These are phyloP conservation scores for Domatiomyces globalis DNA, from an alignment of 2,329 filamentous ascomycete species.

Conservation along the genomic window DNA sequence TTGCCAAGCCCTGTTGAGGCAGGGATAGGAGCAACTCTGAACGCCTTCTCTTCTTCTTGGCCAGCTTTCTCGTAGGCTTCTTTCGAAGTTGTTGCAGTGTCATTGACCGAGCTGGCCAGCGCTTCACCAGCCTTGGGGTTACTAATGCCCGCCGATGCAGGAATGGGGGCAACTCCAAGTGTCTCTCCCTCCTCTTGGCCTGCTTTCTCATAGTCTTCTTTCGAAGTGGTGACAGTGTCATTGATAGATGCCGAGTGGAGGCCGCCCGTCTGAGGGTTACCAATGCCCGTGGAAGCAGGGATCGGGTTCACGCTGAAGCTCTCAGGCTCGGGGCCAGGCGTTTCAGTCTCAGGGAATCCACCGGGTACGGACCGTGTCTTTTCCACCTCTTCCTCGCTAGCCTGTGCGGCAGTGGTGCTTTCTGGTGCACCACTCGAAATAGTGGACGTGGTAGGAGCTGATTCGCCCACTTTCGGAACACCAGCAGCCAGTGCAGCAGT, in stretches of 20 bases:
- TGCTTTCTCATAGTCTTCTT: slow-evolving; percentile 72
- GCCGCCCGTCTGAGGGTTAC: neutral
- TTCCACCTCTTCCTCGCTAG: slow-evolving; percentile 24
- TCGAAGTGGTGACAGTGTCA: slow-evolving; percentile 57
- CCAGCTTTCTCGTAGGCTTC: slow-evolving; percentile 72
- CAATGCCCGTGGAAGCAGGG: slow-evolving; percentile 44
- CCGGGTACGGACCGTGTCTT: slow-evolving; percentile 45
- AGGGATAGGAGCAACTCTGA: slow-evolving; percentile 43
- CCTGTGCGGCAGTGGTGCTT: slow-evolving; percentile 51
- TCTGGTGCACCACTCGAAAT: slow-evolving; percentile 53
- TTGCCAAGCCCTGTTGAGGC: slow-evolving; percentile 52
- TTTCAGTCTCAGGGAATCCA: slow-evolving; percentile 49
- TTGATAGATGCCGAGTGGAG: slow-evolving; percentile 35
- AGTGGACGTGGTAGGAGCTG: slow-evolving; percentile 9
- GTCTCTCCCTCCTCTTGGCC: slow-evolving; percentile 23
- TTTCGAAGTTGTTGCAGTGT: slow-evolving; percentile 51
- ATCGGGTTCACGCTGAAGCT: slow-evolving; percentile 35
- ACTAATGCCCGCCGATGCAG: slow-evolving; percentile 44
- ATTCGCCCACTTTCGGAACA: slow-evolving; percentile 14
- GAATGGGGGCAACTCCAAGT: slow-evolving; percentile 41
- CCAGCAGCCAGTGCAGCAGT: slow-evolving; percentile 42
- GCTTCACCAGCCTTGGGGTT: slow-evolving; percentile 49
- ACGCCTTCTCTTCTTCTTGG: slow-evolving; percentile 24
- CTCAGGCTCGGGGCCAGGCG: slow-evolving; percentile 42
- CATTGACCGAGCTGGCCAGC: slow-evolving; percentile 34